These are phyloP conservation scores for Heracleum sosnowskyi DNA, from an alignment of 129 eudicot species.

Conservation along the genomic window DNA sequence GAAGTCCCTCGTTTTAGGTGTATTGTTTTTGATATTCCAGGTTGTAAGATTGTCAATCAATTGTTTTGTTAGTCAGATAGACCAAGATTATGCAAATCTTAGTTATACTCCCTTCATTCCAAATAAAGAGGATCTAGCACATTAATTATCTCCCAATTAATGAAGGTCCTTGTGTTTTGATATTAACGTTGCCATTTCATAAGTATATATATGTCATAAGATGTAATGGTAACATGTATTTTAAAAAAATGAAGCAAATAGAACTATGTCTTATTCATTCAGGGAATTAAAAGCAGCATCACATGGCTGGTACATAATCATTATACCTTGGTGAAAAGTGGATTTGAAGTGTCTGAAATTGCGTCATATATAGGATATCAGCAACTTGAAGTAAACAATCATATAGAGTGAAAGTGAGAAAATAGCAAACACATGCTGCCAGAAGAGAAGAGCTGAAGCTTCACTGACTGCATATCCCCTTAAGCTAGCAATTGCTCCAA, in stretches of 20 bases:
- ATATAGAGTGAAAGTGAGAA: slow-evolving; percentile 62
- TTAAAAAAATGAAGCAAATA: neutral
- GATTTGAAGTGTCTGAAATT: neutral
- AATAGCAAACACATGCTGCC: slow-evolving; percentile 73
- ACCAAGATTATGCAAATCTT: neutral
- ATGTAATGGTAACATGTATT: no score
- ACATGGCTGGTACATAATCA: slow-evolving; percentile 6
- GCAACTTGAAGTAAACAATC: slow-evolving; percentile 54
- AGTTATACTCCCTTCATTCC: neutral
- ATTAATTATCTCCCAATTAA: neutral
- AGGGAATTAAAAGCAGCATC: neutral
- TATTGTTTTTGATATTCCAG: neutral
- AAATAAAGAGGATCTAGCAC: neutral
- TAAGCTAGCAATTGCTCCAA: slow-evolving; percentile 89
- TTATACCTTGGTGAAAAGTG: neutral
- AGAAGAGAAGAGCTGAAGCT: slow-evolving; percentile 81
- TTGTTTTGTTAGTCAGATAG: neutral
- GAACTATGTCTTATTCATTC: neutral
- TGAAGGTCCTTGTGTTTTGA: neutral
- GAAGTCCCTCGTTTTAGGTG: neutral
- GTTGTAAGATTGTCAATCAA: no score
- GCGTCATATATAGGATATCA: slow-evolving; percentile 38
- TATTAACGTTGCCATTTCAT: neutral
- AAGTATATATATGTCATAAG: neutral
- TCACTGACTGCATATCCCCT: slow-evolving; percentile 87